Evolutionary conservation across 1,139 yeast species (phyloP), one percentile per base, ranked within the genome.

Genomic region (Debaryomycetaceae sp.): DNA sequence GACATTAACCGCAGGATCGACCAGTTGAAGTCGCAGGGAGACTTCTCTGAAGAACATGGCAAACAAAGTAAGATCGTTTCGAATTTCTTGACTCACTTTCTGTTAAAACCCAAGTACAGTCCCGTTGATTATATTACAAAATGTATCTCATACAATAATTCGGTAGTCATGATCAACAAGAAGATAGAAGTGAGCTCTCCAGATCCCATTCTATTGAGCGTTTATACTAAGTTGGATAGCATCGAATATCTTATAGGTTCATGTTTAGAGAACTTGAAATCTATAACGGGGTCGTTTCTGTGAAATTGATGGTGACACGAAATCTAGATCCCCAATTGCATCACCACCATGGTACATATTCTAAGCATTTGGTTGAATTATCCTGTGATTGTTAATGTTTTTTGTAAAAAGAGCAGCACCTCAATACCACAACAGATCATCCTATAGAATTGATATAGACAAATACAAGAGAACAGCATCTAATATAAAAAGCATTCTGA

Each of bases 301-400:
- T 27, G 31, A 27, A 27, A 27, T 27, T 27, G 31, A 27, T 27
- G 31, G 8, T 27, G 31, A 11, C 31, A 64, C 71, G 50, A 67
- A 67, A 31, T 68, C 73, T 2, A 90, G 82, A 56, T 89, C 97
- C 63, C 90, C 97, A 51, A 90, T 88, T 5, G 88, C 85, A 68
- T 90, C 97, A 0, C 96, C 96, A 62, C 90, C 97, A 51, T 84
- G 80, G 31, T 27, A 27, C 31, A 27, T 27, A 27, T 8, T 27
- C 31, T 8, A 8, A 27, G 31, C 31, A 27, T 27, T 8, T 27
- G 11, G 31, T 7, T 27, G 31, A 27, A 8, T 27, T 27, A 7
- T 27, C 31, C 11, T 27, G 31, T 27, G 11, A 27, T 27, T 27
- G 31, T 27, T 27, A 27, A 27, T 27, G 31, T 27, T 27, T 11